Conservation (phyloP, 495 filamentous ascomycete species). For the Aspergillus biplanus region DNA sequence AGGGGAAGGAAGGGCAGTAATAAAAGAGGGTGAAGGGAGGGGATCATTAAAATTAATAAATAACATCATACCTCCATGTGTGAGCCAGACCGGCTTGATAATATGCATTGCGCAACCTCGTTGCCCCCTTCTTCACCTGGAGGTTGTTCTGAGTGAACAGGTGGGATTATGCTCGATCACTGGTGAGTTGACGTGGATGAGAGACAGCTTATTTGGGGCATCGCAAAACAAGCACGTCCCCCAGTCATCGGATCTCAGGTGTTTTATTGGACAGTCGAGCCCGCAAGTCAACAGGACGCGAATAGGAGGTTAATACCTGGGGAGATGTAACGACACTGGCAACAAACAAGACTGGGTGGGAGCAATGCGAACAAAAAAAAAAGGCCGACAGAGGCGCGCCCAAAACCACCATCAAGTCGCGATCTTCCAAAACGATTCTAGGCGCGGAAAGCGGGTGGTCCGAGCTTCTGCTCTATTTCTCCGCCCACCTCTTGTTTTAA, state of each 20-base stretch:
- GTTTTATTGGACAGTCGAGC: neutral
- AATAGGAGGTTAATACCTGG: neutral
- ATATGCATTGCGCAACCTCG: constrained; percentile 68
- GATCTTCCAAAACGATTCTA: constrained; percentile 39
- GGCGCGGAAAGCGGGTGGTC: constrained; percentile 35
- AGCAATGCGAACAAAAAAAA: constrained; percentile 24
- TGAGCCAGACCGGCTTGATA: constrained; percentile 92
- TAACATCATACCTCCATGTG: constrained; percentile 70
- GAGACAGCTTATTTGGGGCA: constrained; percentile 32
- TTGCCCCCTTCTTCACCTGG: constrained; percentile 12
- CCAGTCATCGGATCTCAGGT: constrained; percentile 20
- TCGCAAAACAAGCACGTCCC: constrained; percentile 31
- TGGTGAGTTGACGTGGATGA: constrained; percentile 30
- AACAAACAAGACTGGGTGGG: neutral
- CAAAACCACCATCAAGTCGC: constrained; percentile 43
- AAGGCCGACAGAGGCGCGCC: constrained; percentile 34
- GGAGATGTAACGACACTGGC: neutral
- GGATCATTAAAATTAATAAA: constrained; percentile 25
- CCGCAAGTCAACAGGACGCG: neutral
- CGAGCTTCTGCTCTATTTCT: constrained; percentile 37
- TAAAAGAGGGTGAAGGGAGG: constrained; percentile 17
- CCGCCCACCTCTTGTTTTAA: constrained; percentile 8
- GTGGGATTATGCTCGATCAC: constrained; percentile 21
- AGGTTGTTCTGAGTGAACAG: constrained; percentile 12
- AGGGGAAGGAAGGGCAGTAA: neutral